Percentiles rank a stretch among this genome's conserved stretches.
phyloP scores from a whole-genome alignment of 2,329 filamentous ascomycete species.

The Cladobotryum mycophilum region DNA sequence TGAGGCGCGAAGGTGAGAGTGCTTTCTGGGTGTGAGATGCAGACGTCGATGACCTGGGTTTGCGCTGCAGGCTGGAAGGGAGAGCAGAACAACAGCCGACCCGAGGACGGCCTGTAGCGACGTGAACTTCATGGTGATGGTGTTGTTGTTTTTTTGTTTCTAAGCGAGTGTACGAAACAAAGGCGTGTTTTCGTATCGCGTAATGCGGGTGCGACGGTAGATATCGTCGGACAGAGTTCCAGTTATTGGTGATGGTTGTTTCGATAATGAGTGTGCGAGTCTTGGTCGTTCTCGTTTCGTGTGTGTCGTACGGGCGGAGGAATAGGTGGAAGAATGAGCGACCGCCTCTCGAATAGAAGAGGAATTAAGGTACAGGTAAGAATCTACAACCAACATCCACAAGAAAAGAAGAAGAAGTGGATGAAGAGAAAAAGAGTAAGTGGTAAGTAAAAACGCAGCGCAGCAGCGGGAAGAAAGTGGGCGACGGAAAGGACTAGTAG shows the following conservation, averaged over 20 bases:
- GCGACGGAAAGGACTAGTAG: no score
- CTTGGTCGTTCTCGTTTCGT: no score
- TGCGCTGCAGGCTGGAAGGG: slow-evolving; percentile 32
- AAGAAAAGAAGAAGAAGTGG: no score
- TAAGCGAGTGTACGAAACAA: no score
- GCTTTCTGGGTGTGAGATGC: slow-evolving; percentile 35
- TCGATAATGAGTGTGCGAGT: no score
- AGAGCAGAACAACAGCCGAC: slow-evolving; percentile 43
- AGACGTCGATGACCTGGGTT: slow-evolving; percentile 27
- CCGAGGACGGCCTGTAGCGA: slow-evolving; percentile 44
- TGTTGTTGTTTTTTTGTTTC: background rate
- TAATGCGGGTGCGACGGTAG: slow-evolving; percentile 4
- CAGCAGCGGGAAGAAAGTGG: no score
- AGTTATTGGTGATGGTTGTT: no score
- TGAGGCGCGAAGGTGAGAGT: slow-evolving; percentile 21
- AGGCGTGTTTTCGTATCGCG: slow-evolving; percentile 12
- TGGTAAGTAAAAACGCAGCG: no score
- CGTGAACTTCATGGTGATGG: slow-evolving; percentile 46
- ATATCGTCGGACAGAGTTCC: background rate
- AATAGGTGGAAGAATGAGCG: slow-evolving; percentile 8
- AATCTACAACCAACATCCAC: no score
- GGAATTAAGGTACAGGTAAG: no score
- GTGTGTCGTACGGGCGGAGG: background rate
- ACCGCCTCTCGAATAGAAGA: background rate
- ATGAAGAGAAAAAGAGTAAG: no score